Conservation (phyloP, 306 rosid genomes). For the Lagenaria siceraria region DNA sequence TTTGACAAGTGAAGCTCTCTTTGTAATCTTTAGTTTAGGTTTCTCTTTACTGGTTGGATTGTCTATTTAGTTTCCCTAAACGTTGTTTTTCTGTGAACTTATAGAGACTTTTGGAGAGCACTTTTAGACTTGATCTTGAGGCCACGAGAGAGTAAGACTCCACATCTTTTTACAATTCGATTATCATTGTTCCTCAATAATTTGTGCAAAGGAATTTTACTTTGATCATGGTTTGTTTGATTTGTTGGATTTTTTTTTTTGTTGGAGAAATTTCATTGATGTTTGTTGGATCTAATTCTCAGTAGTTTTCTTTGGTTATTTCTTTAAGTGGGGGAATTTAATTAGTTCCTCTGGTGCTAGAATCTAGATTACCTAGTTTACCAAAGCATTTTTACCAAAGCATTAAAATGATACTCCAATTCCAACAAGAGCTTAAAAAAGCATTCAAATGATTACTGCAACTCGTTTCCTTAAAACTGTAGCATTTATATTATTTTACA, state of each 20-base stretch:
- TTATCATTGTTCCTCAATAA: neutral
- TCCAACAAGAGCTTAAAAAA: neutral
- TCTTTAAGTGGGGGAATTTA: neutral
- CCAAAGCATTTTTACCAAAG: neutral
- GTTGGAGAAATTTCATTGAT: too few relatives aligned
- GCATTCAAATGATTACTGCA: neutral
- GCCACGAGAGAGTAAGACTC: constrained; percentile 71
- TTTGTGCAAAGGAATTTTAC: neutral
- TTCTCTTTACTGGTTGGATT: neutral
- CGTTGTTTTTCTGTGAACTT: constrained; percentile 11
- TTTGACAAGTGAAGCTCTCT: neutral
- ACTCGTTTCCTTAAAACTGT: neutral
- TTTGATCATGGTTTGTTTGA: neutral
- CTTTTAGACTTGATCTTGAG: constrained; percentile 69
- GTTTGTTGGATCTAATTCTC: too few relatives aligned
- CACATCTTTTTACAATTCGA: neutral
- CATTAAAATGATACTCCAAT: neutral
- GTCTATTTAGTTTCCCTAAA: neutral
- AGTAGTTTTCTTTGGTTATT: neutral
- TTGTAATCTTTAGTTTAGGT: neutral
- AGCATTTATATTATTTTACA: neutral
- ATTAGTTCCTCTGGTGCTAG: neutral
- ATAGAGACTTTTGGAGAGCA: constrained; percentile 91
- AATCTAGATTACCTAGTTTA: neutral
- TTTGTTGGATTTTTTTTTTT: neutral